Evolutionary conservation across 441 rosid species (phyloP), one percentile per base, ranked within the genome.

Genomic region (Breynia disticha): DNA sequence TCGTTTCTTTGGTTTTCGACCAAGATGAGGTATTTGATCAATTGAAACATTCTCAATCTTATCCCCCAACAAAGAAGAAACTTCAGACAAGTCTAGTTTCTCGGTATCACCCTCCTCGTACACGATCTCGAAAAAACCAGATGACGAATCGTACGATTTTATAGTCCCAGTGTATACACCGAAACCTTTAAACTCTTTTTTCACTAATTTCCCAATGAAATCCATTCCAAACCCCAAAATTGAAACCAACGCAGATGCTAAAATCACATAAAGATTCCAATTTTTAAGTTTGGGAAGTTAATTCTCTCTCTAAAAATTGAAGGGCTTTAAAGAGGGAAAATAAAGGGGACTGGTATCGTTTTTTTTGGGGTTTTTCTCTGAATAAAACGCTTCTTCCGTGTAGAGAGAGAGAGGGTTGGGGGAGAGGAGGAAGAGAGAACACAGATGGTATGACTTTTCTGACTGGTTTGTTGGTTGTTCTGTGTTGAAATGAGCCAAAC

Each of bases 41-140:
- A 41, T 67, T 15, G 55, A 78, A 28, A 63, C 65, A 14, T 53
- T 52, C 44, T 61, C 50, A 13, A 48, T 70, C 21, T 16, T 52
- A 48, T 48, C 65, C 0, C 16, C 57, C 65, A 75, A 42, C 50
- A 73, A 63, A 44, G 79, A 56, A 60, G 50, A 66, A 3, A 83
- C 83, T 54, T 79, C 77, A 5, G 64, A 58, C 53, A 75, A 59
- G 21, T 60, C 76, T 46, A 81, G 72, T 68, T 78, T 75, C 79
- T 87, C 93, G 44, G 77, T 68, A 69, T 71, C 58, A 4, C 95
- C 96, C 61, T 71, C 87, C 55, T 73, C 81, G 67, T 78, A 82
- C 19, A 70, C 70, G 84, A 84, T 78, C 81, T 75, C 67, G 65
- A 76, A 81, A 22, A 72, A 67, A 11, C 83, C 79, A 42, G 86